Conservation (phyloP, 345 rosid genomes). For the Xanthoceras sorbifolium region DNA sequence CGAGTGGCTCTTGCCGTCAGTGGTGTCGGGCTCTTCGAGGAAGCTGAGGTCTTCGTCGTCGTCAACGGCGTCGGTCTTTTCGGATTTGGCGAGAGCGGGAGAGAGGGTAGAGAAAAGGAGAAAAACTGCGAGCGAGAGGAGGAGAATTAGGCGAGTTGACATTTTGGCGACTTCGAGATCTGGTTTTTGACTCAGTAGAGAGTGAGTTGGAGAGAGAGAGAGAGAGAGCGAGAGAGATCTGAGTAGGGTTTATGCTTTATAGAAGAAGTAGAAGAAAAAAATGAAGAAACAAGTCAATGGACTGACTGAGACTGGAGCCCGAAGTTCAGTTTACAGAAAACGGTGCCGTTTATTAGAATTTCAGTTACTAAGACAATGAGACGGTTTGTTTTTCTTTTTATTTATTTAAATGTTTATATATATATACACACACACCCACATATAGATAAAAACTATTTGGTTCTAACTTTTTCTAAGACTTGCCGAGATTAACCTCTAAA, state of each 20-base stretch:
- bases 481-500: too few relatives aligned
- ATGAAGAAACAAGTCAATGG: background rate
- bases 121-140: constrained; percentile 49
- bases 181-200: background rate
- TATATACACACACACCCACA: too few relatives aligned
- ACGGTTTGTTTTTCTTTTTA: too few relatives aligned
- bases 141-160: constrained; percentile 49
- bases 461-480: too few relatives aligned
- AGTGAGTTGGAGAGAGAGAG: too few relatives aligned
- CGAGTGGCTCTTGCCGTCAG: constrained; percentile 17
- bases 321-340: background rate
- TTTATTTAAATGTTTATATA: too few relatives aligned
- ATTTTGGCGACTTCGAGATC: constrained; percentile 33
- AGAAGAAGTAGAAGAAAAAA: background rate
- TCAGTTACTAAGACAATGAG: background rate
- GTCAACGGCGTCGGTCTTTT: constrained; percentile 14
- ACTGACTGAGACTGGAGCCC: background rate
- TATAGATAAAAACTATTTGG: too few relatives aligned
- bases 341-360: background rate
- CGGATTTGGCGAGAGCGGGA: constrained; percentile 39
- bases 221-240: constrained; percentile 16
- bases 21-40: constrained; percentile 60
- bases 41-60: constrained; percentile 42
- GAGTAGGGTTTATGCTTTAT: constrained; percentile 22
- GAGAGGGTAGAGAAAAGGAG: constrained; percentile 53